phyloP scores from a whole-genome alignment of 345 rosid species.

The sweet orange (Citrus sinensis) region DNA sequence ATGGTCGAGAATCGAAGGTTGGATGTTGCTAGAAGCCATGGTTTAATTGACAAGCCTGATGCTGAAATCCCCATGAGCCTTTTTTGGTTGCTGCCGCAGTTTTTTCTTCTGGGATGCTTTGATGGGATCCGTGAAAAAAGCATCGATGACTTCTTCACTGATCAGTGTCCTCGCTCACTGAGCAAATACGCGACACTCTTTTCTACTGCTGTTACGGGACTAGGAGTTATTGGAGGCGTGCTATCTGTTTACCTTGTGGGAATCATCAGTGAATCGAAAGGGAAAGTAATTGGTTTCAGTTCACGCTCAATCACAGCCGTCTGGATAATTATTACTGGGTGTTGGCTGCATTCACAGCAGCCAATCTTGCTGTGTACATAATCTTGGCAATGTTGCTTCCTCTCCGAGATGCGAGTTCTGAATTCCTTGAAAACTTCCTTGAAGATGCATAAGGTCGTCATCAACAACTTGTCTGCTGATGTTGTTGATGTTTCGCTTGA shows the following conservation, averaged over 20 bases:
- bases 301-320: slow-evolving; percentile 32
- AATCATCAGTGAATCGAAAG: slow-evolving; percentile 18
- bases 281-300: slow-evolving; percentile 35
- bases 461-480: too few relatives aligned
- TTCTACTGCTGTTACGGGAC: slow-evolving; percentile 23
- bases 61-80: slow-evolving; percentile 26
- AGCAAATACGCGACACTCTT: slow-evolving; percentile 21
- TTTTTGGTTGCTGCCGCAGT: slow-evolving; percentile 40
- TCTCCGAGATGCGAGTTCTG: too few relatives aligned
- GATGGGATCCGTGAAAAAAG: slow-evolving; percentile 30
- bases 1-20: too few relatives aligned
- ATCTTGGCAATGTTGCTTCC: too few relatives aligned
- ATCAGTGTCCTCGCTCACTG: slow-evolving; percentile 30
- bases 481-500: too few relatives aligned
- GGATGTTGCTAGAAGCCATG: too few relatives aligned
- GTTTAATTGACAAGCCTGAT: too few relatives aligned
- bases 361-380: slow-evolving; percentile 3
- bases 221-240: neutral
- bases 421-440: too few relatives aligned
- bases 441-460: too few relatives aligned
- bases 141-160: slow-evolving; percentile 23
- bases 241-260: slow-evolving; percentile 15
- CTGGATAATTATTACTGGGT: slow-evolving; percentile 42
- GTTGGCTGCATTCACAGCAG: too few relatives aligned
- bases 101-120: slow-evolving; percentile 26